Percentiles rank a stretch among this genome's conserved stretches.
Conservation (phyloP, 495 filamentous ascomycete species). For the Schizothecium vesticola region DNA sequence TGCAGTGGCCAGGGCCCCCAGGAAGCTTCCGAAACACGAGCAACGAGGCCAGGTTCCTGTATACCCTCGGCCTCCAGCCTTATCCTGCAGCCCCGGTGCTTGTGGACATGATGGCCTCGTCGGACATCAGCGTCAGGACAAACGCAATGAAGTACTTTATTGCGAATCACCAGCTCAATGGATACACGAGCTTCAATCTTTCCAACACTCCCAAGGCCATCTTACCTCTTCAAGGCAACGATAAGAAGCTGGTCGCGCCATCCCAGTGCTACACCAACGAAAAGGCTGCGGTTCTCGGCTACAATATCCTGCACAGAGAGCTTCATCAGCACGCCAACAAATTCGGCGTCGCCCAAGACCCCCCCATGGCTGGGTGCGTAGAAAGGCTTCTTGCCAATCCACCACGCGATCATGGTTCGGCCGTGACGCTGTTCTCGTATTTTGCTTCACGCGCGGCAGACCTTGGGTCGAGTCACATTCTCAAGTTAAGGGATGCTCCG, state of each 20-base stretch:
- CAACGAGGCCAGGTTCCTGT: constrained; percentile 67
- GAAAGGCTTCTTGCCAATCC: constrained; percentile 63
- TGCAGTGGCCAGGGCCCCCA: constrained; percentile 71
- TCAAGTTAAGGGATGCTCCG: constrained; percentile 52
- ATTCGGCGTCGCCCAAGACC: constrained; percentile 77
- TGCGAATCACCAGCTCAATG: constrained; percentile 67
- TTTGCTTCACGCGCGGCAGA: constrained; percentile 71
- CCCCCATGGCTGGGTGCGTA: constrained; percentile 68
- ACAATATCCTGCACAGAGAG: constrained; percentile 65
- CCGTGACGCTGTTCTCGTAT: constrained; percentile 71
- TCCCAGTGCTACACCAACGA: constrained; percentile 78
- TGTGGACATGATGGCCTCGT: constrained; percentile 67
- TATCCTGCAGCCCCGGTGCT: constrained; percentile 66
- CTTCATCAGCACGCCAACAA: constrained; percentile 70
- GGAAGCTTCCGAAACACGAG: constrained; percentile 57
- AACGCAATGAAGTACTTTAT: constrained; percentile 79
- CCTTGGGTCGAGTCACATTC: constrained; percentile 54
- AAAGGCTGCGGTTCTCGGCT: constrained; percentile 68
- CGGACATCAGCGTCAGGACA: constrained; percentile 52
- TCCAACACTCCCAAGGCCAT: constrained; percentile 55
- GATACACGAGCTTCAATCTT: constrained; percentile 60
- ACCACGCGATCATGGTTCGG: constrained; percentile 57
- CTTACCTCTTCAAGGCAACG: constrained; percentile 63
- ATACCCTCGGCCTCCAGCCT: constrained; percentile 60
- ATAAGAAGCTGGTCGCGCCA: constrained; percentile 59